Conservation (phyloP, 805 yeast species). For the Candida peoriensis region DNA sequence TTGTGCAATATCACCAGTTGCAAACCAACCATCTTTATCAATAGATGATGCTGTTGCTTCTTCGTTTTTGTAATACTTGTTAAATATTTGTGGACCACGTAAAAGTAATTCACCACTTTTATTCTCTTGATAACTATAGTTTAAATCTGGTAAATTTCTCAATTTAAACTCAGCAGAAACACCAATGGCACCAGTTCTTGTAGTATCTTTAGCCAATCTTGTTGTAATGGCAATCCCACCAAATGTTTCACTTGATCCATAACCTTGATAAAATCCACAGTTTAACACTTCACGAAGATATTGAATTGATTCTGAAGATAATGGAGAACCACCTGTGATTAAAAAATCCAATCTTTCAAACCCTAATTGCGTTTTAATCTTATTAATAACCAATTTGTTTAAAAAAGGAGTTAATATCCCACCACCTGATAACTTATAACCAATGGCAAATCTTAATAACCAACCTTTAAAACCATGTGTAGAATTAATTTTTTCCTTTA, state of each 20-base stretch:
- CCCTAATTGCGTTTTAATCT: conserved; percentile 43
- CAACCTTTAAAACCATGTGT: conserved; percentile 42
- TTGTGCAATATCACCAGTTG: conserved; percentile 62
- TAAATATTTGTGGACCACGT: conserved; percentile 61
- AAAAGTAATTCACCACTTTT: conserved; percentile 57
- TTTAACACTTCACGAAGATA: conserved; percentile 61
- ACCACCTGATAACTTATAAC: conserved; percentile 32
- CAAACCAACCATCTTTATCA: conserved; percentile 58
- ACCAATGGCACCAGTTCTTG: conserved; percentile 51
- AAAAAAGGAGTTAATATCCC: conserved; percentile 31
- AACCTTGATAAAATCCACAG: conserved; percentile 60
- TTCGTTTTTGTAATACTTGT: conserved; percentile 49
- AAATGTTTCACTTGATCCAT: conserved; percentile 68
- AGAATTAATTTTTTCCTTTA: conserved; percentile 42
- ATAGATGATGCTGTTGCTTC: conserved; percentile 50
- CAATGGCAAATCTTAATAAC: conserved; percentile 35
- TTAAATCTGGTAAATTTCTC: conserved; percentile 61
- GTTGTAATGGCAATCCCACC: conserved; percentile 50
- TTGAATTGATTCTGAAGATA: conserved; percentile 53
- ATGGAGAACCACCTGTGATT: conserved; percentile 66
- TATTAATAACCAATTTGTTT: conserved; percentile 34
- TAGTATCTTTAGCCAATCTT: conserved; percentile 48
- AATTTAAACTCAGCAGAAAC: conserved; percentile 52
- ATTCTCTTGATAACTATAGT: conserved; percentile 38
- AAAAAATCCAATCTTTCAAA: conserved; percentile 37